A percentile compares a stretch with the other conserved stretches of the same genome.
phyloP scores from a whole-genome alignment of 2,329 filamentous ascomycete species.

The Coniochaeta pulveracea region DNA sequence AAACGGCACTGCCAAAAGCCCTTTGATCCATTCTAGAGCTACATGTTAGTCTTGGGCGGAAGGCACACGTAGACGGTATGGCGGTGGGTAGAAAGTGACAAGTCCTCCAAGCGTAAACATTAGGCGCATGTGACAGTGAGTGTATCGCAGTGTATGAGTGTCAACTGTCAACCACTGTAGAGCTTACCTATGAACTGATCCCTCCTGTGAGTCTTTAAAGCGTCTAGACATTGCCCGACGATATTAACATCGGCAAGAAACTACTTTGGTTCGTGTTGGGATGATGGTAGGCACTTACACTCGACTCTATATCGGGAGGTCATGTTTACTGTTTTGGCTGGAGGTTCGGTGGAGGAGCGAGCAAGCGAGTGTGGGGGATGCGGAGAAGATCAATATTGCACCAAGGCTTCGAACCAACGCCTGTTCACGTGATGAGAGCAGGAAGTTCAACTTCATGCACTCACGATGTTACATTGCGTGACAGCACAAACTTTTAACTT shows the following conservation, averaged over 20 bases:
- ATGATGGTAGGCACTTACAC: slow-evolving; percentile 3
- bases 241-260: too few species aligned
- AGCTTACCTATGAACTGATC: slow-evolving; percentile 71
- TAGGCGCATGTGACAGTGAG: neutral
- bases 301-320: neutral
- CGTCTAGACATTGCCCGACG: slow-evolving; percentile 29
- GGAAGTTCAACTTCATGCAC: too few species aligned
- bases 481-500: too few species aligned
- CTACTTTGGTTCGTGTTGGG: too few species aligned
- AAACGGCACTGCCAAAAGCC: slow-evolving; percentile 85
- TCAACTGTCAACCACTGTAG: slow-evolving; percentile 8
- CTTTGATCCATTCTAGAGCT: slow-evolving; percentile 82
- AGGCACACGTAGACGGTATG: too few species aligned
- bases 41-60: neutral
- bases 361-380: slow-evolving; percentile 1
- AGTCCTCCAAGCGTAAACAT: too few species aligned
- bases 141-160: neutral
- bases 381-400: slow-evolving; percentile 3
- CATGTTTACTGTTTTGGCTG: too few species aligned
- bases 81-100: too few species aligned
- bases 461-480: too few species aligned
- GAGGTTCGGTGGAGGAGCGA: neutral
- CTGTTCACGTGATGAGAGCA: too few species aligned
- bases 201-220: slow-evolving; percentile 71
- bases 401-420: too few species aligned